Percentiles rank a stretch among this genome's conserved stretches.
These are phyloP conservation scores for Fusarium sp. DNA, from an alignment of 2,329 filamentous ascomycete genomes.

Conservation along the genomic window DNA sequence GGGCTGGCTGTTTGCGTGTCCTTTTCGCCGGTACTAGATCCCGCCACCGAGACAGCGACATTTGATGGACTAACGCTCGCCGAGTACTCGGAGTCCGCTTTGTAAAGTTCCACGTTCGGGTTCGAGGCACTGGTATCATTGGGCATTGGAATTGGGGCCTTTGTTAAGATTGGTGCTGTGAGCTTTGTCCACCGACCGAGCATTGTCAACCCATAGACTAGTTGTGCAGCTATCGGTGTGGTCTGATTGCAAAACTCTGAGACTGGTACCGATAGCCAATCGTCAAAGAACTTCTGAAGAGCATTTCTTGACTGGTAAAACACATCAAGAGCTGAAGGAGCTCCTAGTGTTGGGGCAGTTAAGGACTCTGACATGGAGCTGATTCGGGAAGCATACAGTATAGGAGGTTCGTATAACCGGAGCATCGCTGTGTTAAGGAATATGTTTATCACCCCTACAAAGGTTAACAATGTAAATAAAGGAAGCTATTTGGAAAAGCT, in stretches of 20 bases:
- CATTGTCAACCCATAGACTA: conserved; percentile 65
- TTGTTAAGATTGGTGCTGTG: conserved; percentile 54
- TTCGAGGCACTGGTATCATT: conserved; percentile 43
- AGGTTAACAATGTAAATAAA: neutral
- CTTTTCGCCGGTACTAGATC: conserved; percentile 19
- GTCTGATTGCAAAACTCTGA: conserved; percentile 61
- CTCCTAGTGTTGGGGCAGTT: conserved; percentile 54
- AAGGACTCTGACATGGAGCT: conserved; percentile 60
- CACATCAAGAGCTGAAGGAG: conserved; percentile 61
- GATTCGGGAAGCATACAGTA: conserved; percentile 58
- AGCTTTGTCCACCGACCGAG: conserved; percentile 66
- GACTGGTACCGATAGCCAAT: conserved; percentile 61
- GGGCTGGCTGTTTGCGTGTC: conserved; percentile 33
- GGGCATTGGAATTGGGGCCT: conserved; percentile 46
- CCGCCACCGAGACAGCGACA: conserved; percentile 18
- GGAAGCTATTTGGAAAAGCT: conserved; percentile 12
- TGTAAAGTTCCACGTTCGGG: conserved; percentile 33
- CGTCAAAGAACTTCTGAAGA: conserved; percentile 63
- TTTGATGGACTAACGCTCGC: conserved; percentile 23
- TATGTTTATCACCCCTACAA: conserved; percentile 55
- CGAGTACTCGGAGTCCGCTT: conserved; percentile 44
- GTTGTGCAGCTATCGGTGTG: conserved; percentile 59
- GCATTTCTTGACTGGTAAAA: conserved; percentile 64
- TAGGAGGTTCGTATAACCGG: conserved; percentile 63
- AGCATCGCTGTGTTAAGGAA: conserved; percentile 59